Percentiles rank a stretch among this genome's conserved stretches.
These are phyloP conservation scores for Polygonum aviculare DNA, from an alignment of 148 eudicot genomes.

Conservation along the genomic window DNA sequence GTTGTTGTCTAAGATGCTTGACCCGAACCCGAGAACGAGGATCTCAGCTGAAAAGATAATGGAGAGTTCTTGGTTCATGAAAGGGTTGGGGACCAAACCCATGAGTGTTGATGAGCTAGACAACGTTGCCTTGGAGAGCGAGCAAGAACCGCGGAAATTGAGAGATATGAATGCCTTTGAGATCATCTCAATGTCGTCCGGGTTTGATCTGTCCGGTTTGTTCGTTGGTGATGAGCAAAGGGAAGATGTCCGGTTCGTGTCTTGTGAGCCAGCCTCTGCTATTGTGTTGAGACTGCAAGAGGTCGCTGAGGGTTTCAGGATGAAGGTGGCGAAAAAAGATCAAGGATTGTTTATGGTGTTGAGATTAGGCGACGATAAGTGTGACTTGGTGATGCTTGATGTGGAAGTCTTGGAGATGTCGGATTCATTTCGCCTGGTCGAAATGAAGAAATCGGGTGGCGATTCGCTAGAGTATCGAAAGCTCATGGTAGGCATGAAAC, in stretches of 20 bases:
- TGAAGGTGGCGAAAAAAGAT: slow-evolving; percentile 42
- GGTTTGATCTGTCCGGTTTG: slow-evolving; percentile 71
- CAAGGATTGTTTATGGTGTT: slow-evolving; percentile 32
- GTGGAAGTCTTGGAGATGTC: slow-evolving; percentile 50
- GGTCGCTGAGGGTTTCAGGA: slow-evolving; percentile 27
- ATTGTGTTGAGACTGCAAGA: slow-evolving; percentile 55
- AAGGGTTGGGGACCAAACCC: slow-evolving; percentile 31
- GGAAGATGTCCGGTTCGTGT: slow-evolving; percentile 44
- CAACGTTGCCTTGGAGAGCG: slow-evolving; percentile 7
- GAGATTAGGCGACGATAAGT: slow-evolving; percentile 13
- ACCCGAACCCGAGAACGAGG: slow-evolving; percentile 62
- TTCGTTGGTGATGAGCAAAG: slow-evolving; percentile 51
- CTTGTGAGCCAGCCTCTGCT: slow-evolving; percentile 40
- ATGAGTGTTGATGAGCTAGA: too few relatives aligned
- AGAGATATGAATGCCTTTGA: slow-evolving; percentile 72
- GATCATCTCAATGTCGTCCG: slow-evolving; percentile 65
- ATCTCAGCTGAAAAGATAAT: slow-evolving; percentile 60
- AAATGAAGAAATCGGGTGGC: slow-evolving; percentile 45
- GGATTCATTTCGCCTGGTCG: slow-evolving; percentile 40
- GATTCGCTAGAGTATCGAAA: slow-evolving; percentile 46
- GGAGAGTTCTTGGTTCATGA: slow-evolving; percentile 66
- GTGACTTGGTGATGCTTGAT: slow-evolving; percentile 23
- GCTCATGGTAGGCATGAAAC: slow-evolving; percentile 40
- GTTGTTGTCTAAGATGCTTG: slow-evolving; percentile 50
- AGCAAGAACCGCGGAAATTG: slow-evolving; percentile 25